Evolutionary conservation across 2,329 filamentous ascomycete genomes (phyloP), one percentile per base, ranked within the genome.

Genomic region (Penicillium sp.): DNA sequence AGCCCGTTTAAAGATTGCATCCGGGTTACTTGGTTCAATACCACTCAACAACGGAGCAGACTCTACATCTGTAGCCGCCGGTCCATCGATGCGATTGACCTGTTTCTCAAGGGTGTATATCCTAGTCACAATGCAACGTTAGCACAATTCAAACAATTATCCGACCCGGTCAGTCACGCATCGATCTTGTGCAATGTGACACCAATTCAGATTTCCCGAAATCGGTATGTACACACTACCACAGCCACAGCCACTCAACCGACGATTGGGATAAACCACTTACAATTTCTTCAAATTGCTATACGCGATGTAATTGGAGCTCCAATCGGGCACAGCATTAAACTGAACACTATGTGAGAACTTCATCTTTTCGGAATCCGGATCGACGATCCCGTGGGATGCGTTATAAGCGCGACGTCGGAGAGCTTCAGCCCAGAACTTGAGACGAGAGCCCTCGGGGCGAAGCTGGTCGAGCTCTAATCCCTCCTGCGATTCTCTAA

Each of bases 291-390:
- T 99, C 67, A 99, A 84, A 70, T 97, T 97, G 78, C 92, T 97
- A 77, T 99, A 99, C 58, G 92, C 90, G 71, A 99, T 95, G 76
- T 99, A 99, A 76, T 97, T 87, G 68, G 88, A 92, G 80, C 91
- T 97, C 94, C 94, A 99, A 77, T 99, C 94, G n/a, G 94, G 94
- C 67, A 99, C 94, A 61, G 94, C 92, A 80, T 99, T 99, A 79
- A 99, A 99, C 81, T 99, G 94, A 67, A 99, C 88, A 77, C 93
- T 97, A 75, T 99, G 94, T 17, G 93, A 97, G 82, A 99, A 99
- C 87, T 97, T 97, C 94, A 99, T 99, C 71, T 91, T 90, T 12
- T 50, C 87, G 63, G 81, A 22, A 17, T 65, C 51, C 30, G 54
- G 30, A 41, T 61, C 50, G 47, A 50, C 46, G 43, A 55, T 55